Conservation (phyloP, 176 grass and related monocot genomes). For the Microstegium vimineum region DNA sequence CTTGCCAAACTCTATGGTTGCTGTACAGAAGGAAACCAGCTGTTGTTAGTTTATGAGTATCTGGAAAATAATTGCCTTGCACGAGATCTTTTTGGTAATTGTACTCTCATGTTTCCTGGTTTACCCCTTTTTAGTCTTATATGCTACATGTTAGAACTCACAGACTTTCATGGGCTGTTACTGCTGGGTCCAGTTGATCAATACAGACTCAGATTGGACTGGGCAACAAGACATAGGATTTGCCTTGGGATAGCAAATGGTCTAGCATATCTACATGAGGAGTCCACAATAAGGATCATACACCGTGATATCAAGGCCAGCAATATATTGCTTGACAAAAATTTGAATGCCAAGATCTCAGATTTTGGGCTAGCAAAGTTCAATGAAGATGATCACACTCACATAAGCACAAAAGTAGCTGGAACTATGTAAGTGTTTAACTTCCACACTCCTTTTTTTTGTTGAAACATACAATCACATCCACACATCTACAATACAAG, state of each 20-base stretch:
- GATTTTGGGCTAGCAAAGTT: conserved; percentile 95
- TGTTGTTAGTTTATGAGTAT: conserved; percentile 5
- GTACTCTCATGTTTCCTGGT: not conserved
- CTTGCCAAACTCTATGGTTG: conserved; percentile 75
- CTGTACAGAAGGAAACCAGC: conserved; percentile 74
- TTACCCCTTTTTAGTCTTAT: not conserved
- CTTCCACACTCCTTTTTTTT: not conserved
- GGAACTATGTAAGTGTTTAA: conserved; percentile 78
- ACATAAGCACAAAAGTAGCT: conserved; percentile 90
- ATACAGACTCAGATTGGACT: no score
- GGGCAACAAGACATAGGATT: no score
- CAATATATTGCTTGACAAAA: conserved; percentile 89
- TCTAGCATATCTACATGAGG: conserved; percentile 88
- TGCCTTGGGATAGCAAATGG: no score
- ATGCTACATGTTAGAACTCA: no score
- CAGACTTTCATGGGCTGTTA: no score
- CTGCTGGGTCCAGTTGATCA: no score
- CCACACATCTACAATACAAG: not conserved
- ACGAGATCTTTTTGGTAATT: conserved; percentile 57
- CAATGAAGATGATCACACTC: conserved; percentile 79
- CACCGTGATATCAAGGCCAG: conserved; percentile 92
- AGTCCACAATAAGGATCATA: conserved; percentile 75
- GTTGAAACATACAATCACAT: not conserved
- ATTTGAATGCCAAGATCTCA: conserved; percentile 89
- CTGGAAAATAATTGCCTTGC: conserved; percentile 93